phyloP scores from a whole-genome alignment of 169 alveolate genomes.

The Blepharisma undulans region DNA sequence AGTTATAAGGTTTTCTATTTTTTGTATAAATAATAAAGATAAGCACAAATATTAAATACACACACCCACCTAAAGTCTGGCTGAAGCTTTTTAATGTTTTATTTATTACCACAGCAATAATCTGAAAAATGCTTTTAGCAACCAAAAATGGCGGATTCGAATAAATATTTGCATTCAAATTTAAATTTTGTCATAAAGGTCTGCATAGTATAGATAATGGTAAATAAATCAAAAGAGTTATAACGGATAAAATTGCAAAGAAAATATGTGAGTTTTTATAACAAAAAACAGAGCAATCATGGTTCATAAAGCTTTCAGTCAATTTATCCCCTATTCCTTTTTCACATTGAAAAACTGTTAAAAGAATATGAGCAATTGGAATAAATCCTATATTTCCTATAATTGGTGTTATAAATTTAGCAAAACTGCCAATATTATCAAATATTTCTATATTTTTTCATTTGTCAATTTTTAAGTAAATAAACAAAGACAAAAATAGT shows the following conservation, averaged over 20 bases:
- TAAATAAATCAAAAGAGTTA: neutral
- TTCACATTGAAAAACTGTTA: neutral
- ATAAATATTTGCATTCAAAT: neutral
- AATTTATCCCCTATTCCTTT: neutral
- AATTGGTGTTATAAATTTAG: neutral
- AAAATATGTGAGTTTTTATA: neutral
- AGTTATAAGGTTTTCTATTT: slow-evolving; percentile 5
- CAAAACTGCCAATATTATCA: neutral
- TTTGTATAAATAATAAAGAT: neutral
- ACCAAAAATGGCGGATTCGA: neutral
- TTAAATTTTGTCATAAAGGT: slow-evolving; percentile 28
- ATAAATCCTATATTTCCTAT: neutral
- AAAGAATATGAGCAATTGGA: neutral
- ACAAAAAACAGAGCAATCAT: slow-evolving; percentile 23
- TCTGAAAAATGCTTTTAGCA: slow-evolving; percentile 10
- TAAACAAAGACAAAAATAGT: neutral
- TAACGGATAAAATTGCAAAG: neutral
- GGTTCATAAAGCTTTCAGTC: neutral
- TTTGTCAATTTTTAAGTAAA: neutral
- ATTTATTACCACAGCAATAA: neutral
- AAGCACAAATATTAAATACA: neutral
- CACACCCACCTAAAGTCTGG: neutral
- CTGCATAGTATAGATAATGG: neutral
- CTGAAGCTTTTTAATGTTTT: neutral
- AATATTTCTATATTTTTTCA: neutral